Evolutionary conservation across 306 rosid species (phyloP), one percentile per base, ranked within the genome.

Genomic region (Vigna unguiculata): DNA sequence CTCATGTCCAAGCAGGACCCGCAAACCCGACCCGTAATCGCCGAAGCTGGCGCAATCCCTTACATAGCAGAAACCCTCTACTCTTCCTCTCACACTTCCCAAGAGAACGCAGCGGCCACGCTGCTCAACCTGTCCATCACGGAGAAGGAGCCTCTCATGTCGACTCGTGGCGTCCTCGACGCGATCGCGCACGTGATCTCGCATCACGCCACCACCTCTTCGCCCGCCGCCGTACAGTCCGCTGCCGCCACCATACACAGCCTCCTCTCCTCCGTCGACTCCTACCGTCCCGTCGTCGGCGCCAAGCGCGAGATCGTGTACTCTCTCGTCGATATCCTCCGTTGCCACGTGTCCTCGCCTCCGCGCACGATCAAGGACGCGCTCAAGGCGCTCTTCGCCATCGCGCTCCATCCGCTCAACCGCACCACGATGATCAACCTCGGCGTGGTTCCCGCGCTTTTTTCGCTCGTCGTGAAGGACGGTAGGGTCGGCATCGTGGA

Each of bases 61-160:
- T 95, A 76, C 65, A 71, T 95, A 1, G 83, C 93, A 0, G 97
- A 95, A 46, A 78, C 90, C 16, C 97, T 95, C 19, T 89, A 82
- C n/a, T 85, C 97, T 1, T 65, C 90, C 9, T 87, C 97, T 0
- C 88, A 82, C 79, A 43, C 67, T 34, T 65, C 88, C 1, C 99
- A 95, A 49, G 97, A 91, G 6, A 86, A 92, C 90, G 99, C 99
- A 41, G 90, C 99, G 2, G 97, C 97, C 9, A 86, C 97, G 0
- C 90, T 95, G 10, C 88, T 95, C 36, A 95, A 95, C 82, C 84
- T 95, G 65, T 95, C 99, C 0, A 95, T 95, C 38, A 76, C 97
- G 45, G 78, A 75, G 25, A 92, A 87, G 38, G 85, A 87, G 10
- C 57, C 85, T 6, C 80, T 95, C 54, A 85, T 95, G 72, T 83